Evolutionary conservation across 2,329 filamentous ascomycete genomes (phyloP).

Genomic region (Coniochaeta prunicola): DNA sequence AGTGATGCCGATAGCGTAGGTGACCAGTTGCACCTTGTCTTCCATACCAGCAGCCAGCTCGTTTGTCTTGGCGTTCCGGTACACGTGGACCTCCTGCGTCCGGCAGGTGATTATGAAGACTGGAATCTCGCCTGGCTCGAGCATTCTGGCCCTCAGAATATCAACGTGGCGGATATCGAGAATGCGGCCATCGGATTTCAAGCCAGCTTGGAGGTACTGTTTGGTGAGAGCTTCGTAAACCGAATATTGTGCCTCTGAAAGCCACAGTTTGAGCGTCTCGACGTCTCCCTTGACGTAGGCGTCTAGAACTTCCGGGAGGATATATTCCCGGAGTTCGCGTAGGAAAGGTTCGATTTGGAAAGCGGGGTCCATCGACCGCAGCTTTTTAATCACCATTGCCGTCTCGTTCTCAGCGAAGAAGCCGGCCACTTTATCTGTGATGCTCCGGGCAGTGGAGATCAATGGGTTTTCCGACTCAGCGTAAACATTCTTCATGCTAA

Average conservation of each 20-base stretch:
- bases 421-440: slow-evolving; percentile 84
- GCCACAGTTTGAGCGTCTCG: slow-evolving; percentile 82
- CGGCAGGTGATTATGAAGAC: slow-evolving; percentile 96
- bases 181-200: slow-evolving; percentile 92
- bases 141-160: slow-evolving; percentile 69
- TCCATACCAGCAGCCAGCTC: slow-evolving; percentile 95
- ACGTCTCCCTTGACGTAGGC: slow-evolving; percentile 96
- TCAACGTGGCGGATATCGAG: slow-evolving; percentile 94
- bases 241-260: slow-evolving; percentile 91
- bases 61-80: slow-evolving; percentile 82
- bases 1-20: slow-evolving; percentile 95
- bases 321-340: slow-evolving; percentile 94
- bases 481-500: slow-evolving; percentile 79
- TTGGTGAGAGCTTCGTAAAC: slow-evolving; percentile 96
- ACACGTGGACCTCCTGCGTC: slow-evolving; percentile 96
- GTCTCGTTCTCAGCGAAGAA: slow-evolving; percentile 99
- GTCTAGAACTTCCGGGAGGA: slow-evolving; percentile 92
- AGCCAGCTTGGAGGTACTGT: slow-evolving; percentile 87
- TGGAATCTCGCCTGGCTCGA: slow-evolving; percentile 81
- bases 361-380: slow-evolving; percentile 87
- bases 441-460: slow-evolving; percentile 85
- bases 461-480: slow-evolving; percentile 97
- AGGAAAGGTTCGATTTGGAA: slow-evolving; percentile 96
- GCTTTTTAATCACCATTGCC: slow-evolving; percentile 95
- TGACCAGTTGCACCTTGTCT: slow-evolving; percentile 96